Conservation (phyloP, 2,329 filamentous ascomycete genomes). For the Aspergillus novoparasiticus region DNA sequence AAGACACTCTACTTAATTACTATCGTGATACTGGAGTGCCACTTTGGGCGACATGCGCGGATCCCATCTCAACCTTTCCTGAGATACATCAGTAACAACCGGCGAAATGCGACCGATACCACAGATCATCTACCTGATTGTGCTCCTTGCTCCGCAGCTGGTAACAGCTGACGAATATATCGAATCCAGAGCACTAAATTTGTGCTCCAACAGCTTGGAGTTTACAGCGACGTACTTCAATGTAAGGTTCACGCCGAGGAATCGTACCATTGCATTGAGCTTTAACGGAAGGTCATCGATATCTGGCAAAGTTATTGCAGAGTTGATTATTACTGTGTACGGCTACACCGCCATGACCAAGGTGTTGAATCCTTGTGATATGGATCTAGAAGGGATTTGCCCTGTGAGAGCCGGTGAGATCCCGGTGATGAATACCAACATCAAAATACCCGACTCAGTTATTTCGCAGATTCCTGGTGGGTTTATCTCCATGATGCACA, state of each 20-base stretch:
- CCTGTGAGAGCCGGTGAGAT: slow-evolving; percentile 86
- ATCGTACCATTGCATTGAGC: slow-evolving; percentile 71
- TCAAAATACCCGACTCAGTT: slow-evolving; percentile 60
- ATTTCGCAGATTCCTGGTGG: slow-evolving; percentile 68
- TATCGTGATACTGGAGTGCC: background rate
- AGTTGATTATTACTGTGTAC: slow-evolving; percentile 76
- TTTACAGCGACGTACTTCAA: slow-evolving; percentile 90
- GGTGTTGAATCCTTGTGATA: slow-evolving; percentile 73
- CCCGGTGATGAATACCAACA: slow-evolving; percentile 68
- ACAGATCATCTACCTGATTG: background rate
- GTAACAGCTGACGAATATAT: slow-evolving; percentile 5
- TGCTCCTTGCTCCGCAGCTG: background rate
- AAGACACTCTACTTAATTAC: background rate
- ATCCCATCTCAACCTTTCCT: background rate
- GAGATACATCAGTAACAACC: background rate
- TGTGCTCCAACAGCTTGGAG: slow-evolving; percentile 80
- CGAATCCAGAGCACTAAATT: slow-evolving; percentile 59
- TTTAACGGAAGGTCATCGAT: slow-evolving; percentile 83
- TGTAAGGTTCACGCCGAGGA: slow-evolving; percentile 66
- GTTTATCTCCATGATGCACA: slow-evolving; percentile 16
- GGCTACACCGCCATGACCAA: slow-evolving; percentile 71
- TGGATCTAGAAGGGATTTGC: slow-evolving; percentile 72
- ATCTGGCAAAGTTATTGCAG: slow-evolving; percentile 76
- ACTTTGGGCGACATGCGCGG: too few relatives aligned
- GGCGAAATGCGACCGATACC: background rate